A percentile compares a stretch with the other conserved stretches of the same genome.
These are phyloP conservation scores for Sporothrix inflata DNA, from an alignment of 2,329 filamentous ascomycete species.

Conservation along the genomic window DNA sequence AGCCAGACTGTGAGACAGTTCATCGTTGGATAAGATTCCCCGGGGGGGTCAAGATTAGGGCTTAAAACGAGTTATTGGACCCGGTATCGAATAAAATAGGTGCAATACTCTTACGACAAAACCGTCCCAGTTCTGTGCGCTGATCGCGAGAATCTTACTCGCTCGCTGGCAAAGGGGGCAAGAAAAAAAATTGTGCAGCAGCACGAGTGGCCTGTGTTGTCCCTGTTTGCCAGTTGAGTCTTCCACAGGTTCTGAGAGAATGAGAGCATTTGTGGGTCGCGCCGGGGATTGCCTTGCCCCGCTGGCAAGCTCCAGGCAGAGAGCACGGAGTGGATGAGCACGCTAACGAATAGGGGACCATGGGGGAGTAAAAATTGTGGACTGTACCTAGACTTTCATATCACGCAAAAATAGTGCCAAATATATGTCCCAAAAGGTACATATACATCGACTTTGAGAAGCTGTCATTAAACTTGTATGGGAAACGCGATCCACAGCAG, in stretches of 20 bases:
- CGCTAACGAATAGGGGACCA: conserved; percentile 21
- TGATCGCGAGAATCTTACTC: not conserved
- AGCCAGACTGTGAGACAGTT: no score
- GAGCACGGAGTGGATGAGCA: not conserved
- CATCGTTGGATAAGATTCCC: not conserved
- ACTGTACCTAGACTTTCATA: not conserved
- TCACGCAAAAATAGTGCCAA: not conserved
- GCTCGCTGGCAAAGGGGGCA: not conserved
- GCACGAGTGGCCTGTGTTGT: not conserved
- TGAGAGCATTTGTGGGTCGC: conserved; percentile 1
- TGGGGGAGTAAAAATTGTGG: not conserved
- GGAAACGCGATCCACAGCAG: conserved; percentile 22
- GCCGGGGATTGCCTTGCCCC: conserved; percentile 14
- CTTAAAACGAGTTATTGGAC: not conserved
- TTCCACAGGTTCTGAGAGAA: not conserved
- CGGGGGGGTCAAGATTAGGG: conserved; percentile 2
- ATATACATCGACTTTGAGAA: not conserved
- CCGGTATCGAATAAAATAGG: not conserved
- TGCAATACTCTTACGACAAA: not conserved
- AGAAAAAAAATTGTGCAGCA: not conserved
- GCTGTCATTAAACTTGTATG: conserved; percentile 23
- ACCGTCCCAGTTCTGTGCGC: not conserved
- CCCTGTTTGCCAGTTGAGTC: not conserved
- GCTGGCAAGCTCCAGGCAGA: not conserved
- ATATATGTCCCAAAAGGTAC: not conserved